Percentiles rank a stretch among this genome's conserved stretches.
Conservation (phyloP, 2,329 filamentous ascomycete species). For the Colletotrichum sp. region DNA sequence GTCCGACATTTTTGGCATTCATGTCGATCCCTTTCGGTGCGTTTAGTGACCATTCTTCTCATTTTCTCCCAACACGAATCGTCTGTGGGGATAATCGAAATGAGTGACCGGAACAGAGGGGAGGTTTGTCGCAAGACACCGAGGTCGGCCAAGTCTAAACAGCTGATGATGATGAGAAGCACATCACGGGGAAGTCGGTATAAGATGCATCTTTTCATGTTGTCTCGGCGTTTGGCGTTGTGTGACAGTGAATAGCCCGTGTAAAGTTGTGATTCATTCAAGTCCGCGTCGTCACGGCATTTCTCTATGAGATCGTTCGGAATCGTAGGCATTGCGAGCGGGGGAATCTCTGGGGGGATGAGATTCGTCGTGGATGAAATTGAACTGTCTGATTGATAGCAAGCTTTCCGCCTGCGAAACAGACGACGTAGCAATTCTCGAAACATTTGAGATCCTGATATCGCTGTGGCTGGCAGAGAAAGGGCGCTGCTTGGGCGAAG, state of each 20-base stretch:
- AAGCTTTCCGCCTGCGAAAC: background rate
- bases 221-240: background rate
- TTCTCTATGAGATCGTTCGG: background rate
- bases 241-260: background rate
- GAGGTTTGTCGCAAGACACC: background rate
- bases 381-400: background rate
- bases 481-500: background rate
- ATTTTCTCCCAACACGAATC: background rate
- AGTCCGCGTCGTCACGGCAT: background rate
- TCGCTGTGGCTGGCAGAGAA: accelerated
- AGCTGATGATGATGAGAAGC: background rate
- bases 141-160: background rate
- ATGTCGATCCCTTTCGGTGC: background rate
- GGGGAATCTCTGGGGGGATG: background rate
- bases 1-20: background rate
- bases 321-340: background rate
- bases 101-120: background rate
- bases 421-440: background rate
- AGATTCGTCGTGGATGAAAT: background rate
- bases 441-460: background rate
- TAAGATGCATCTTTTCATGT: background rate
- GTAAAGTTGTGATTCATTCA: background rate
- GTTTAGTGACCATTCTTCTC: background rate
- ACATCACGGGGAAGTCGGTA: background rate
- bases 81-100: background rate